Evolutionary conservation across 176 grass and related monocot species (phyloP), one percentile per base, ranked within the genome.

Genomic region (Luzula sylvatica): DNA sequence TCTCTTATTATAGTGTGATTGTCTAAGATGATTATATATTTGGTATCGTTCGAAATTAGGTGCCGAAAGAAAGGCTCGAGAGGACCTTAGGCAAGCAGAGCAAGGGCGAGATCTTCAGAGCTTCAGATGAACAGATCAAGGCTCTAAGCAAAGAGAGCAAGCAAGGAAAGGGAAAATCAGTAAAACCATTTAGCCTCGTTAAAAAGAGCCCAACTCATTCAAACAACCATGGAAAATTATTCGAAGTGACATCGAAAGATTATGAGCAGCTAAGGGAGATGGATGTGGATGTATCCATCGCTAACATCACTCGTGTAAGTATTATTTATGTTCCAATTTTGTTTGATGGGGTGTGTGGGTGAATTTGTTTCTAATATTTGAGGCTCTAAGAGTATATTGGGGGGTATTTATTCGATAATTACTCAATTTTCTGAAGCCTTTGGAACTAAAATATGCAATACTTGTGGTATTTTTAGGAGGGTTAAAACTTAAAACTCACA

Each of bases 271-370:
- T 94, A n/a, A 58, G 56, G 1, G 14, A 72, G 41, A 69, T 67
- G 23, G 60, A 78, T 45, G 11, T 94, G 8, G 61, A 79, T 5
- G 23, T 94, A 28, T 69, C 24, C 61, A 39, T 94, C 3, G 57
- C 46, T 20, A 94, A 86, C 66, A 86, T 94, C 30, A 72, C 56
- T 28, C 23, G 66, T 47, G 87, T 94, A 75, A 67, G 58, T 8
- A 11, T 46, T 11, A 53, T 15, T 29, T 35, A 35, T 35, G 30
- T 7, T 7, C 5, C 30, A 4, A 35, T 35, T 35, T 35, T 9
- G 30, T 7, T 35, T 7, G 5, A 35, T 35, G n/a, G n/a, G n/a
- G n/a, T n/a, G n/a, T n/a, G n/a, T n/a, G n/a, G n/a, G n/a, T n/a
- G n/a, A n/a, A n/a, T n/a, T n/a, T n/a, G n/a, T n/a, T n/a, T n/a